Conservation (phyloP, 2,329 filamentous ascomycete species). For the Pseudopyrenochaeta lycopersici region DNA sequence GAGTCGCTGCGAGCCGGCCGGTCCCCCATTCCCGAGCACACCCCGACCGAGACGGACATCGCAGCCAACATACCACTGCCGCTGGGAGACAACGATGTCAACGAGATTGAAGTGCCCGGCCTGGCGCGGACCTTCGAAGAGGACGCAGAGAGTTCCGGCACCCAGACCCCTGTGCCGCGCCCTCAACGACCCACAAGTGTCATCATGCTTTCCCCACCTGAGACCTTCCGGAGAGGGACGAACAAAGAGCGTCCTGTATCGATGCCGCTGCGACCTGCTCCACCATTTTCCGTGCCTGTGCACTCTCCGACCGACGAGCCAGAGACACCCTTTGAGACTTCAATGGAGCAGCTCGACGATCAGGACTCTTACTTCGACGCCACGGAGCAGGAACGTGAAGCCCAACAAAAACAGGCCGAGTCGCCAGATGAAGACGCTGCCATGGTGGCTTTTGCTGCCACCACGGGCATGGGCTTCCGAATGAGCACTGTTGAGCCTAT, state of each 20-base stretch:
- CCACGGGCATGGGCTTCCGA: constrained; percentile 41
- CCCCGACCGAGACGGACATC: constrained; percentile 55
- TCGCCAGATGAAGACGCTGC: constrained; percentile 31
- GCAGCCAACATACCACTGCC: constrained; percentile 74
- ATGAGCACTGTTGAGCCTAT: constrained; percentile 30
- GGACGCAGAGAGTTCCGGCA: constrained; percentile 40
- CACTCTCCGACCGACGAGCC: constrained; percentile 5
- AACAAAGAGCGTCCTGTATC: constrained; percentile 38
- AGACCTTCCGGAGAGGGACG: constrained; percentile 25
- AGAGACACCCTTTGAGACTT: constrained; percentile 34
- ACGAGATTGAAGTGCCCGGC: constrained; percentile 83
- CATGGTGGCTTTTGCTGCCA: constrained; percentile 44
- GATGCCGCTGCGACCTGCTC: constrained; percentile 36
- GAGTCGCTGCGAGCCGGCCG: constrained; percentile 28
- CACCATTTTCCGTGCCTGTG: constrained; percentile 27
- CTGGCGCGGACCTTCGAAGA: constrained; percentile 72
- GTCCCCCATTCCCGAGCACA: constrained; percentile 51
- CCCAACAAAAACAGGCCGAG: constrained; percentile 9
- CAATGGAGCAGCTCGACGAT: constrained; percentile 29
- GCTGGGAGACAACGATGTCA: constrained; percentile 71
- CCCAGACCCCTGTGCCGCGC: constrained; percentile 35
- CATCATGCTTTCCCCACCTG: constrained; percentile 36
- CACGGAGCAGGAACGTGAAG: constrained; percentile 26
- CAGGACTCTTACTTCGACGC: constrained; percentile 32
- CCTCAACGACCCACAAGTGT: constrained; percentile 40